Evolutionary conservation across 164 flowering plant genomes (phyloP).

Genomic region (Vitis labrusca): DNA sequence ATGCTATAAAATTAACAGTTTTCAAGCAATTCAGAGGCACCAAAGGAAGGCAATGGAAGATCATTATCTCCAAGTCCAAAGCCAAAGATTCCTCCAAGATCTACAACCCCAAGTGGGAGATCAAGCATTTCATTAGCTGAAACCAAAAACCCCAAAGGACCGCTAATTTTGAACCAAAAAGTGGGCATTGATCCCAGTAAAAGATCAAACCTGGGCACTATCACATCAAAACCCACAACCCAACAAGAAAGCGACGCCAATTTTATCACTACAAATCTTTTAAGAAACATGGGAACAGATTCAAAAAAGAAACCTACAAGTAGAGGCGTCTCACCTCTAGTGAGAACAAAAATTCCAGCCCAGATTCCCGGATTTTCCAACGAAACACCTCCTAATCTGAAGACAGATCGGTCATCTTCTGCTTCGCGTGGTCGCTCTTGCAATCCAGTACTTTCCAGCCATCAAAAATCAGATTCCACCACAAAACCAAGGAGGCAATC

Average conservation of each 20-base stretch:
- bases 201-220: not conserved
- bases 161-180: slow-evolving; percentile 10
- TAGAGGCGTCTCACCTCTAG: slow-evolving; percentile 40
- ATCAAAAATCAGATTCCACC: slow-evolving; percentile 12
- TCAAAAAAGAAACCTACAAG: slow-evolving; percentile 30
- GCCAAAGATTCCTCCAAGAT: slow-evolving; percentile 23
- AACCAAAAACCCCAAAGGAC: slow-evolving; percentile 16
- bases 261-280: slow-evolving; percentile 16
- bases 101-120: slow-evolving; percentile 31
- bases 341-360: slow-evolving; percentile 33
- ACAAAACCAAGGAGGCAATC: slow-evolving; percentile 34
- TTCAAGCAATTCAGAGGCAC: slow-evolving; percentile 26
- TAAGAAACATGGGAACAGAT: slow-evolving; percentile 6
- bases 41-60: slow-evolving; percentile 14
- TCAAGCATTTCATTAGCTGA: slow-evolving; percentile 13
- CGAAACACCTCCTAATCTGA: slow-evolving; percentile 37
- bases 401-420: slow-evolving; percentile 32
- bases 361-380: slow-evolving; percentile 32
- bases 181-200: not conserved
- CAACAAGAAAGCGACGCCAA: slow-evolving; percentile 16
- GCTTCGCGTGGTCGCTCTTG: slow-evolving; percentile 18
- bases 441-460: not conserved
- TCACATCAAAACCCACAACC: slow-evolving; percentile 1
- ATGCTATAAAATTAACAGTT: slow-evolving; percentile 18
- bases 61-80: slow-evolving; percentile 25